Conservation (phyloP, 257 asterid species). For the Solanum virginianum region DNA sequence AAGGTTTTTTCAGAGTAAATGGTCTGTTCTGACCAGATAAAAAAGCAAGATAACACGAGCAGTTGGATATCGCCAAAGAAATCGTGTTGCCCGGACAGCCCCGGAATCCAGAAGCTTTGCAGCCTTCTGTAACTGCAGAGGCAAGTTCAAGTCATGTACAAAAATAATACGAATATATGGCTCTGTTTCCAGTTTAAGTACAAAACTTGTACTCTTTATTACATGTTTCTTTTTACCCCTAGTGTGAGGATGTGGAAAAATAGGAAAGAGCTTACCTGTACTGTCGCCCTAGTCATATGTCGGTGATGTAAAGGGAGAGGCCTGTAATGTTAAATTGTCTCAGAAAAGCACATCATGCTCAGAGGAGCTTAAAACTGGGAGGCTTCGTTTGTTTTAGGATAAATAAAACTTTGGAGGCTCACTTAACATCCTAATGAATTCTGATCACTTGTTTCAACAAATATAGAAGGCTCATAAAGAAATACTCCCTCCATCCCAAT, state of each 20-base stretch:
- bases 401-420: not conserved
- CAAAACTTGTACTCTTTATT: not conserved
- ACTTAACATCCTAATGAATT: not conserved
- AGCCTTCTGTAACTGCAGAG: slow-evolving; percentile 86
- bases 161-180: not conserved
- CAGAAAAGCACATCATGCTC: not conserved
- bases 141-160: slow-evolving; percentile 1
- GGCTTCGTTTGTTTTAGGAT: not conserved
- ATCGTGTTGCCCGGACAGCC: slow-evolving; percentile 95
- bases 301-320: slow-evolving; percentile 97
- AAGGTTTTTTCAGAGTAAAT: not conserved
- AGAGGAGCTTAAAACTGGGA: not conserved
- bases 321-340: slow-evolving; percentile 36
- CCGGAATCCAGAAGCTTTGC: slow-evolving; percentile 86
- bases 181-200: not conserved
- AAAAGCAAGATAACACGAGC: slow-evolving; percentile 84
- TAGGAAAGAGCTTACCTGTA: slow-evolving; percentile 46
- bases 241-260: slow-evolving; percentile 1
- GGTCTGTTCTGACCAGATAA: slow-evolving; percentile 65
- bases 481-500: not conserved
- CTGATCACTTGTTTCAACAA: not conserved
- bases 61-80: slow-evolving; percentile 95
- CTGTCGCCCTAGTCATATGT: slow-evolving; percentile 72
- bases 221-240: not conserved
- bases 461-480: not conserved